A percentile compares a stretch with the other conserved stretches of the same genome.
Conservation (phyloP, 345 rosid genomes). For the Toxicodendron radicans region DNA sequence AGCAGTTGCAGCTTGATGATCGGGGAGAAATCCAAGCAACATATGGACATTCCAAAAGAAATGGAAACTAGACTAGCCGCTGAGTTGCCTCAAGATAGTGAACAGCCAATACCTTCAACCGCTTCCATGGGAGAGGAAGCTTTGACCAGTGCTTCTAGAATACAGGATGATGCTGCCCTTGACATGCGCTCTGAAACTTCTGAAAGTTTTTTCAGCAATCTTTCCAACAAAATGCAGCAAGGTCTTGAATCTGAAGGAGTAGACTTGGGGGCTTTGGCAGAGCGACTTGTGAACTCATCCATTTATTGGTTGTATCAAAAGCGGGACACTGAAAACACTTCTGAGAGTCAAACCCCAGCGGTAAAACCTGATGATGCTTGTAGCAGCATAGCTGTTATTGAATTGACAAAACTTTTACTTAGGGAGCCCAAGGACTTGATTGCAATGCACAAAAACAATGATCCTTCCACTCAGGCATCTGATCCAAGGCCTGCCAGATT, state of each 20-base stretch:
- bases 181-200: slow-evolving; percentile 45
- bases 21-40: slow-evolving; percentile 29
- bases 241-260: slow-evolving; percentile 78
- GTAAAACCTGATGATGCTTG: slow-evolving; percentile 31
- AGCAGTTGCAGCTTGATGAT: slow-evolving; percentile 30
- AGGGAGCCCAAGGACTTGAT: slow-evolving; percentile 73
- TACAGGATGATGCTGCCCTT: slow-evolving; percentile 49
- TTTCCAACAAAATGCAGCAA: slow-evolving; percentile 60
- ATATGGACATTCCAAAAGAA: slow-evolving; percentile 38
- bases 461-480: slow-evolving; percentile 31
- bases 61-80: slow-evolving; percentile 31
- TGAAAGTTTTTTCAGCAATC: slow-evolving; percentile 56
- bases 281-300: slow-evolving; percentile 68
- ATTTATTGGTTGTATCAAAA: slow-evolving; percentile 60
- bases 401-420: slow-evolving; percentile 57
- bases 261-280: slow-evolving; percentile 75
- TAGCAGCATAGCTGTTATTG: slow-evolving; percentile 36
- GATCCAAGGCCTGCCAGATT: slow-evolving; percentile 33
- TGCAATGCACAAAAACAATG: slow-evolving; percentile 40
- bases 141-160: slow-evolving; percentile 51
- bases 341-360: slow-evolving; percentile 39
- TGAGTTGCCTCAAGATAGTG: slow-evolving; percentile 48
- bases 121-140: slow-evolving; percentile 63
- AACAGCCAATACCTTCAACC: slow-evolving; percentile 47
- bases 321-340: slow-evolving; percentile 34